phyloP scores from a whole-genome alignment of 108 stramenopile genomes.

The Conticribra weissflogii region DNA sequence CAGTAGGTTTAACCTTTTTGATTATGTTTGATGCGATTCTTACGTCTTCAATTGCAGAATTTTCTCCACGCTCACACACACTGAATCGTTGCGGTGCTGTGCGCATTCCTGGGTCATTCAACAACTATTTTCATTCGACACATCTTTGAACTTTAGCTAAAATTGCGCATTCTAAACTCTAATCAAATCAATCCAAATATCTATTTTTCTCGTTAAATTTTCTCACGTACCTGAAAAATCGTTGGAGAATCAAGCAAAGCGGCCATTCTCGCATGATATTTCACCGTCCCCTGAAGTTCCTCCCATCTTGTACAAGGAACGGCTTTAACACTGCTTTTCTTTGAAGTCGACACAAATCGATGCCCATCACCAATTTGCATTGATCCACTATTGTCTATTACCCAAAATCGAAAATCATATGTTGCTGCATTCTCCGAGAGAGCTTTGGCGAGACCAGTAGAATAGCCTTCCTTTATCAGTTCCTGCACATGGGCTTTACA shows the following conservation, averaged over 20 bases:
- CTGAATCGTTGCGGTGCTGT: constrained; percentile 53
- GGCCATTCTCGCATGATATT: constrained; percentile 71
- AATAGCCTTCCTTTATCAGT: constrained; percentile 36
- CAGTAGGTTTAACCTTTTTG: constrained; percentile 45
- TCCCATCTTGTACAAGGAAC: constrained; percentile 65
- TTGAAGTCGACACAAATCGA: constrained; percentile 32
- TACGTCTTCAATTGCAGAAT: constrained; percentile 38
- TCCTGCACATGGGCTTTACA: constrained; percentile 15
- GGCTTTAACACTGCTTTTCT: constrained; percentile 28
- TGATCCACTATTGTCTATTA: constrained; percentile 54
- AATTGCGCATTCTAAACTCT: too few relatives aligned
- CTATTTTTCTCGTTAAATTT: too few relatives aligned
- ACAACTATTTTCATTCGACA: constrained; percentile 11
- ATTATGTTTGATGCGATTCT: constrained; percentile 39
- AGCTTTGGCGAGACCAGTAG: constrained; percentile 40
- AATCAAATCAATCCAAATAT: too few relatives aligned
- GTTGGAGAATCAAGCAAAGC: constrained; percentile 58
- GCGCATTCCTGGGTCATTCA: constrained; percentile 56
- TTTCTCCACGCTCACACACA: constrained; percentile 48
- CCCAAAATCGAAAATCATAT: constrained; percentile 43
- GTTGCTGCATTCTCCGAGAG: constrained; percentile 29
- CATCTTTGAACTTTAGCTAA: too few relatives aligned
- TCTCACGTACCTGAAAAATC: constrained; percentile 55
- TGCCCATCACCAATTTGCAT: constrained; percentile 74
- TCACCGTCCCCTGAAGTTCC: constrained; percentile 66